A percentile compares a stretch with the other conserved stretches of the same genome.
Conservation (phyloP, 208 protist species). For the Leishmania major region DNA sequence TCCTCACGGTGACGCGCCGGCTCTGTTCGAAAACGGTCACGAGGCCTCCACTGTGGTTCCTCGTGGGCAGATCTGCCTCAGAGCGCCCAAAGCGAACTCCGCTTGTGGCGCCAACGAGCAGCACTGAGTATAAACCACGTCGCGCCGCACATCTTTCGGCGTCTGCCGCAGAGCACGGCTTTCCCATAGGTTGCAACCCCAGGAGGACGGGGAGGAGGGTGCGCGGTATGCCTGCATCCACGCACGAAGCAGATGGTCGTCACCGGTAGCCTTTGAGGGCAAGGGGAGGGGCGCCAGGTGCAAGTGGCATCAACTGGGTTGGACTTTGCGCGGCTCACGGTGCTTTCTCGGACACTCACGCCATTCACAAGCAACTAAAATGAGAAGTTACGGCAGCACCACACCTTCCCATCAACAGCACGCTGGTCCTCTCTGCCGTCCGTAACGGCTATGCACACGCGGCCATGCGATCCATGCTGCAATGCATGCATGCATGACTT, state of each 20-base stretch:
- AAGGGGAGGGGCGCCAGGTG: neutral
- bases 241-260: neutral
- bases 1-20: neutral
- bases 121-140: neutral
- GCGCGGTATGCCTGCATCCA: neutral
- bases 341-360: neutral
- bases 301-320: neutral
- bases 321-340: neutral
- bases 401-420: neutral
- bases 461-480: neutral
- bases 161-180: neutral
- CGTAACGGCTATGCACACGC: neutral
- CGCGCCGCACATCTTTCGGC: neutral
- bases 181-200: neutral
- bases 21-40: neutral
- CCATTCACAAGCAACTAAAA: neutral
- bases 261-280: neutral
- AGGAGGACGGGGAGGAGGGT: neutral
- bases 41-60: neutral
- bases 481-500: neutral
- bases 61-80: neutral
- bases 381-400: neutral
- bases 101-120: neutral
- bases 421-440: neutral
- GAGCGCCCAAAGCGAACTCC: neutral